These are phyloP conservation scores for Sclerotiophoma versabilis DNA, from an alignment of 2,329 filamentous ascomycete genomes.

Conservation along the genomic window DNA sequence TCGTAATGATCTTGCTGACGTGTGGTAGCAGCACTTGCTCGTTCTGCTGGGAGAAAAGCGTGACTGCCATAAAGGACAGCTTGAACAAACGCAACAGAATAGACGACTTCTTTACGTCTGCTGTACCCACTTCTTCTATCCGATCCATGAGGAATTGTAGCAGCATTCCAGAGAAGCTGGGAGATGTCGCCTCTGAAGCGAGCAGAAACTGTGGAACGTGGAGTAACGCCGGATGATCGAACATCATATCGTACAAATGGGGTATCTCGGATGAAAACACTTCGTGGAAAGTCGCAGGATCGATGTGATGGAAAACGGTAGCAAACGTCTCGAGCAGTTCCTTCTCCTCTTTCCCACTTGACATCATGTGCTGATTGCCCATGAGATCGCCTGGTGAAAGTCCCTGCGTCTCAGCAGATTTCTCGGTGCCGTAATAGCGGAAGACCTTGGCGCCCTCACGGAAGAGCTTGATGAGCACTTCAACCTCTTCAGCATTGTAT, in stretches of 20 bases:
- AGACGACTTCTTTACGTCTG: constrained; percentile 89
- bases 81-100: constrained; percentile 96
- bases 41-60: constrained; percentile 91
- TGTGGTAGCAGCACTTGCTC: constrained; percentile 95
- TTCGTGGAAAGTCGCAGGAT: constrained; percentile 97
- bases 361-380: constrained; percentile 93
- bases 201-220: constrained; percentile 98
- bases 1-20: constrained; percentile 95
- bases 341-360: constrained; percentile 94
- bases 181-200: constrained; percentile 96
- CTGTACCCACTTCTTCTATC: constrained; percentile 91
- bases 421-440: constrained; percentile 93
- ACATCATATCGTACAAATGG: constrained; percentile 95
- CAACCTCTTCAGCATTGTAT: constrained; percentile 95
- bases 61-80: constrained; percentile 98
- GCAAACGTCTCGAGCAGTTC: constrained; percentile 97
- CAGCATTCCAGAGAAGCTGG: constrained; percentile 97
- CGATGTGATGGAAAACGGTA: constrained; percentile 97
- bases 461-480: constrained; percentile 96
- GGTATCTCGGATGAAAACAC: constrained; percentile 98
- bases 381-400: constrained; percentile 89
- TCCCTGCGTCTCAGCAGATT: constrained; percentile 75
- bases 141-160: constrained; percentile 96
- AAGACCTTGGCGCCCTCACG: constrained; percentile 96
- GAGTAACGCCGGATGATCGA: constrained; percentile 90